phyloP scores from a whole-genome alignment of 2,329 filamentous ascomycete species.

The Orbilia oligospora region DNA sequence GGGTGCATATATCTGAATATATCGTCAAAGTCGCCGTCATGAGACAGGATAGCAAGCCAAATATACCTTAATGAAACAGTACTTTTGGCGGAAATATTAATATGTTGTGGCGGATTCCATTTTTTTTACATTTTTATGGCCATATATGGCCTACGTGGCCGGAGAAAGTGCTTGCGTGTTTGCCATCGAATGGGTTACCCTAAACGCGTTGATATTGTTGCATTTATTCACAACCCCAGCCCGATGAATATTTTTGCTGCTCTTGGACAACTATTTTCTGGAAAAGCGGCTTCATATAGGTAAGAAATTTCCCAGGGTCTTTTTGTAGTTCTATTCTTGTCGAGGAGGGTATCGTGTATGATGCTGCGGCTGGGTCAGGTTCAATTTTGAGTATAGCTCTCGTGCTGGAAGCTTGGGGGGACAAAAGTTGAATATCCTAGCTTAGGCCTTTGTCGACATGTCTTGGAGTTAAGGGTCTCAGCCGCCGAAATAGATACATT shows the following conservation, averaged over 20 bases:
- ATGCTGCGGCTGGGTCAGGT: constrained; percentile 5
- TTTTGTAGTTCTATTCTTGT: constrained; percentile 7
- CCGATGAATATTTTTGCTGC: neutral
- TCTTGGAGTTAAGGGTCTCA: constrained; percentile 1
- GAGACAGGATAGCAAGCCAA: too few species aligned
- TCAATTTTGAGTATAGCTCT: neutral
- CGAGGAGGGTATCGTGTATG: neutral
- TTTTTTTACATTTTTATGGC: too few species aligned
- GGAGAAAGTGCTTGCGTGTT: neutral
- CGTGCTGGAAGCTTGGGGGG: neutral
- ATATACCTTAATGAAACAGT: too few species aligned
- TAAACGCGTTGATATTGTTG: neutral
- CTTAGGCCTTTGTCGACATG: neutral
- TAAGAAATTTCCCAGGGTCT: neutral
- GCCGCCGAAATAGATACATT: neutral
- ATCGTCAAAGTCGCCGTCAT: too few species aligned
- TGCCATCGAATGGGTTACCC: neutral
- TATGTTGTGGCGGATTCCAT: too few species aligned
- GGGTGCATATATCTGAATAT: too few species aligned
- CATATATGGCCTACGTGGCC: too few species aligned
- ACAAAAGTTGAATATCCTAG: constrained; percentile 6
- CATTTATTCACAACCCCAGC: neutral
- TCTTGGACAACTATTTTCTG: neutral
- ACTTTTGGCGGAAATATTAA: too few species aligned
- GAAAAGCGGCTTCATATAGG: neutral